Evolutionary conservation across 257 asterid species (phyloP).

Genomic region (Gentiana straminea): DNA sequence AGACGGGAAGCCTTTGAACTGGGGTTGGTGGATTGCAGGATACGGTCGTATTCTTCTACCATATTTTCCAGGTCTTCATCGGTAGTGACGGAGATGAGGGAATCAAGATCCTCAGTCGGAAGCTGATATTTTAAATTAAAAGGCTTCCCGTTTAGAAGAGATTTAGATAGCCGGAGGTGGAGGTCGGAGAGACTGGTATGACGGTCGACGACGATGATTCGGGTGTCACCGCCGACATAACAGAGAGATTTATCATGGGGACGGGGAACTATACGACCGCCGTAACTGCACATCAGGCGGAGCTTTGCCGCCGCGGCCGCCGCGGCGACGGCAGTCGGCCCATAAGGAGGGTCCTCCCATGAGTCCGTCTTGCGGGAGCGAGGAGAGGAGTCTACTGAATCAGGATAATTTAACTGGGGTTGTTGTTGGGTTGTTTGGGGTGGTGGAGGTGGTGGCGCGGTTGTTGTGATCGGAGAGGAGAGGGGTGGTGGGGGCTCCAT

Average conservation of each 20-base stretch:
- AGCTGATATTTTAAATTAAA: constrained; percentile 74
- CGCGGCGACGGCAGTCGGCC: constrained; percentile 22
- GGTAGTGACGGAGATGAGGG: constrained; percentile 63
- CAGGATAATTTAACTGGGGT: constrained; percentile 16
- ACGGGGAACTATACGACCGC: constrained; percentile 91
- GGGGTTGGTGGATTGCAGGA: constrained; percentile 11
- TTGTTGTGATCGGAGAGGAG: constrained; percentile 23
- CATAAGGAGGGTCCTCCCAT: constrained; percentile 46
- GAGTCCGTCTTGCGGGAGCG: constrained; percentile 54
- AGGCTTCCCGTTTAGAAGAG: constrained; percentile 40
- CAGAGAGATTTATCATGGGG: constrained; percentile 84
- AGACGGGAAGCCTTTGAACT: constrained; percentile 38
- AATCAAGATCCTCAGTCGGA: constrained; percentile 84
- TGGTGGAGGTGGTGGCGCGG: constrained; percentile 12
- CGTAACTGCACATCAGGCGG: constrained; percentile 93
- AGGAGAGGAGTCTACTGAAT: constrained; percentile 58
- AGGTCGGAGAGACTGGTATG: constrained; percentile 49
- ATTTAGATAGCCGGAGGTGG: constrained; percentile 57
- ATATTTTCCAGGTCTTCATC: constrained; percentile 90
- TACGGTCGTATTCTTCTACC: constrained; percentile 90
- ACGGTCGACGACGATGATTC: constrained; percentile 77
- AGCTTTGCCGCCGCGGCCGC: constrained; percentile 23
- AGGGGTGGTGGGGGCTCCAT: constrained; percentile 70
- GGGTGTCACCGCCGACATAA: constrained; percentile 89
- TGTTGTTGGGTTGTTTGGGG: constrained; percentile 5